These are phyloP conservation scores for Saccharomycopsis hybrid DNA, from an alignment of 1,139 yeast genomes.

Conservation along the genomic window DNA sequence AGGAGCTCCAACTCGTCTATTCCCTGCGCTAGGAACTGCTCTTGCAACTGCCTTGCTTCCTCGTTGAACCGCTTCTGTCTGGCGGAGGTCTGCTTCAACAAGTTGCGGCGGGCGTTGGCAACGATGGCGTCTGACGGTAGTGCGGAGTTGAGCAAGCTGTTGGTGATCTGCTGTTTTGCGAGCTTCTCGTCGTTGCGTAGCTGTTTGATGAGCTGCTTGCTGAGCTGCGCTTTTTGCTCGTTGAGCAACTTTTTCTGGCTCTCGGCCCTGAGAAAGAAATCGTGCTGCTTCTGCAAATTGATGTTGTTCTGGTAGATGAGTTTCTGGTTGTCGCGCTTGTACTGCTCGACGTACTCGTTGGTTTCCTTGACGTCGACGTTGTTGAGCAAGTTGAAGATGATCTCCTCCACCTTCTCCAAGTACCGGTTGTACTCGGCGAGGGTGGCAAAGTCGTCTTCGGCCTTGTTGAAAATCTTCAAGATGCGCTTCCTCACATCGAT, in stretches of 20 bases:
- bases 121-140: constrained; percentile 30
- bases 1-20: constrained; percentile 48
- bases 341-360: constrained; percentile 58
- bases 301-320: constrained; percentile 71
- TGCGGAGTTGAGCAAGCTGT: constrained; percentile 53
- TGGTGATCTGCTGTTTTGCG: constrained; percentile 64
- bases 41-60: constrained; percentile 15
- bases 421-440: constrained; percentile 64
- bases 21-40: constrained; percentile 8
- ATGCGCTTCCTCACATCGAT: constrained; percentile 85
- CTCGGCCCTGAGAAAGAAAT: constrained; percentile 44
- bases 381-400: constrained; percentile 69
- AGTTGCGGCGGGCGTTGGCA: constrained; percentile 52
- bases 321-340: constrained; percentile 71
- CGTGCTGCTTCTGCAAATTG: constrained; percentile 61
- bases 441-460: constrained; percentile 62
- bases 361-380: constrained; percentile 67
- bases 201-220: constrained; percentile 66
- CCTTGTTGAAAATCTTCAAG: constrained; percentile 69
- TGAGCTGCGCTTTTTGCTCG: constrained; percentile 55
- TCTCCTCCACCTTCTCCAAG: constrained; percentile 75
- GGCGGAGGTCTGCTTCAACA: constrained; percentile 59
- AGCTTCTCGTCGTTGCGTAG: constrained; percentile 52
- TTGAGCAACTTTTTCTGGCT: constrained; percentile 51
- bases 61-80: constrained; percentile 50